Evolutionary conservation across 306 rosid species (phyloP), one percentile per base, ranked within the genome.

Genomic region (Vigna hirtella): DNA sequence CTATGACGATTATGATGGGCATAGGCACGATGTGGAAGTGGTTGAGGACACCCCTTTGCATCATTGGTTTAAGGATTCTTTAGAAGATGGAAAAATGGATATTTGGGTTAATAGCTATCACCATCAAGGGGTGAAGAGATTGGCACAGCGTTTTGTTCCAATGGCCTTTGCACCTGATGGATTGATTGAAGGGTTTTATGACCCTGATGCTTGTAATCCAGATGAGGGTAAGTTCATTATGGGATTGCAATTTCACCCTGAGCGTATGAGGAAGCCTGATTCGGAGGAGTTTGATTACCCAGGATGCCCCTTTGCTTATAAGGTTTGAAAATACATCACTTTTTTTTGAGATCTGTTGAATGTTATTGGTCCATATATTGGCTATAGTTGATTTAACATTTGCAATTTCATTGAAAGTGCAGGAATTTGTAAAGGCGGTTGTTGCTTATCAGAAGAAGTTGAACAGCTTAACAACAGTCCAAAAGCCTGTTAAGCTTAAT

Each of bases 211-310:
- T 82, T 92, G 92, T 81, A 89, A 89, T 79, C 97, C 97, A 1
- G 92, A 91, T 55, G 97, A 90, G 80, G 97, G 98, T 1, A 94
- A 94, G 84, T 94, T 94, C 26, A 92, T 94, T 2, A 94, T 94
- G 98, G 97, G 97, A 1, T 90, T 94, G 59, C 98, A 94, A 45
- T 94, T 94, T 83, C 97, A 94, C 61, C 98, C 98, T 1, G 98
- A 94, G 50, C 74, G 97, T 66, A 94, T 94, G 98, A 87, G 97
- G 66, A 81, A 48, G 49, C 57, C 77, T 4, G 92, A 92, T 79
- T 90, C 98, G 1, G 97, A 94, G 0, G 89, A 94, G 57, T 94
- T 92, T 82, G 97, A 94, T 83, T 94, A 94, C 51, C 92, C 92
- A 0, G 97, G 97, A 56, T 92, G 98, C 76, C 93, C 98, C 0